Evolutionary conservation across 2,329 filamentous ascomycete species (phyloP).

Genomic region (Blastomyces percursus): DNA sequence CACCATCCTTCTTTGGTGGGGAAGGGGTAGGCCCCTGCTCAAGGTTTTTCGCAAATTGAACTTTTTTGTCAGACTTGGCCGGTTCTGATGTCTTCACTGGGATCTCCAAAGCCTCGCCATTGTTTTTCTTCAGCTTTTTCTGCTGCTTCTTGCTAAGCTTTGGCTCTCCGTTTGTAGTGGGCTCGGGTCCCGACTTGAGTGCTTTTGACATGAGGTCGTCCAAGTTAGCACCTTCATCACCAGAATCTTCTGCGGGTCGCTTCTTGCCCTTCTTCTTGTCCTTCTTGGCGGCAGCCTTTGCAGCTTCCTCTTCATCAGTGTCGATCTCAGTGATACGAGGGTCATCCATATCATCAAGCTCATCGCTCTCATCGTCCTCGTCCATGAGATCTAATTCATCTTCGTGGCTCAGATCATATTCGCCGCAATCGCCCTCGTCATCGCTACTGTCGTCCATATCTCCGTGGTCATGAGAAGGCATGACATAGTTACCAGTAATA

Average conservation of each 20-base stretch:
- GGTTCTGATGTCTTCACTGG: constrained; percentile 45
- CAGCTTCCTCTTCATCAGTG: constrained; percentile 61
- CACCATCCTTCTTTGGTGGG: constrained; percentile 33
- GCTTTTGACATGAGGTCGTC: constrained; percentile 78
- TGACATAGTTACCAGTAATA: constrained; percentile 92
- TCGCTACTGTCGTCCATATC: constrained; percentile 33
- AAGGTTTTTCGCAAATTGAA: constrained; percentile 97
- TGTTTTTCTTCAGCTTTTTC: constrained; percentile 99
- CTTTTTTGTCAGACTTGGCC: constrained; percentile 73
- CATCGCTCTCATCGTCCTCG: constrained; percentile 57
- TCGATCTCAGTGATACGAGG: constrained; percentile 77
- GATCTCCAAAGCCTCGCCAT: constrained; percentile 65
- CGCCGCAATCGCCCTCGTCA: constrained; percentile 47
- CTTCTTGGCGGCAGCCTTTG: constrained; percentile 41
- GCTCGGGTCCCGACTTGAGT: constrained; percentile 39
- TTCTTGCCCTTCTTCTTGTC: constrained; percentile 63
- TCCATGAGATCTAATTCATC: constrained; percentile 55
- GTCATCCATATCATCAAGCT: constrained; percentile 65
- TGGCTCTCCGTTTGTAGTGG: constrained; percentile 47
- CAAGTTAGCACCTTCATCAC: constrained; percentile 52
- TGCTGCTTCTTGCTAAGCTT: constrained; percentile 93
- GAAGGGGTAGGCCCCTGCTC: constrained; percentile 85
- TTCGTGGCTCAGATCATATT: constrained; percentile 70
- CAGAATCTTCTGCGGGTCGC: constrained; percentile 63
- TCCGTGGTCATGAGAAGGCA: constrained; percentile 47